Base-by-base conservation (phyloP, 345 rosid species). In the Linum tenue region DNA sequence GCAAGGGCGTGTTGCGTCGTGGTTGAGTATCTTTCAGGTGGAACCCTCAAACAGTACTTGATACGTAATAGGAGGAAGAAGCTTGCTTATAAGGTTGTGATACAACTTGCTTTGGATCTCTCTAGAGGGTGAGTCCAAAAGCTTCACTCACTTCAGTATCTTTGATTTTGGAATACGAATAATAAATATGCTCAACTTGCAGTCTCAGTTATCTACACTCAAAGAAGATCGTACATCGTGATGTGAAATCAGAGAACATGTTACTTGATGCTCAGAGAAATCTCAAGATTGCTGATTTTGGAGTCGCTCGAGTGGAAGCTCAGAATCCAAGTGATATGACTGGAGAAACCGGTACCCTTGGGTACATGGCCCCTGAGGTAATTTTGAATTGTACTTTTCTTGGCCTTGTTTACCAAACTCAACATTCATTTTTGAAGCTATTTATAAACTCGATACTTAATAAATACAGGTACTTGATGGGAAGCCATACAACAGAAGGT, bases 351-450 rank as follows among this genome's bases (percentile, higher is more conserved):
- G 97, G 97, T 48, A 90, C 97, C 39, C 90, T 88, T 60, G 97
- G 97, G 55, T 90, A 92, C 76, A 92, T 92, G 98, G 98, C 98
- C 62, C 97, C 98, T 0, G 98, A 92, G 98, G 98, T 92, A 77
- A 16, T 42, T 17, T 5, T 10, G 15, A 48, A 22, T 6, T 48
- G 61, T 63, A 37, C 71, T 15, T 64, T 66, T 12, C 14, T 6
- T 9, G 31, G 31, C 31, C 31, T 22, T 22, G 0, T 22, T 22
- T 22, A 22, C 0, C 31, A 22, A 22, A 22, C 31, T 22, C 31
- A 22, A 1, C 31, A 22, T 22, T 22, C 31, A 22, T 22, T 56
- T 4, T n/a, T 56, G 16, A 5, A 15, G 31, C 1, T 56, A 15
- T 14, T 5, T 12, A 4, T 55, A 55, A 55, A 8, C 44, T 41